phyloP scores from a whole-genome alignment of 345 rosid species.

The Hibiscus syriacus region DNA sequence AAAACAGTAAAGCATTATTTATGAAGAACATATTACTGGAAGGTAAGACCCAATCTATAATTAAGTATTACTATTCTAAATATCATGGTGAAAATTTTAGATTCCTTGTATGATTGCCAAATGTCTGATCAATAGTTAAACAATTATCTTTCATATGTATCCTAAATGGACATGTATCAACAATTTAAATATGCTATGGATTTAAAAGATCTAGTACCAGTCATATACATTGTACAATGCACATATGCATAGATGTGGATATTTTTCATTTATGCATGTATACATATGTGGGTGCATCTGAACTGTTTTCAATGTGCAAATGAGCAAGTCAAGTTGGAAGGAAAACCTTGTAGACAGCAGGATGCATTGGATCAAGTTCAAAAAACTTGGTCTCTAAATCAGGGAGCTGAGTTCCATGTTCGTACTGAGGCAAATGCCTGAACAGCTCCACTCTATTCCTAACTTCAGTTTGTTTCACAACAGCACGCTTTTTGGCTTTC shows the following conservation, averaged over 20 bases:
- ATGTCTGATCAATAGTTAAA: background rate
- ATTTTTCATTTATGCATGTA: background rate
- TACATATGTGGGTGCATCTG: background rate
- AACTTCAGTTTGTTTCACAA: slow-evolving; percentile 83
- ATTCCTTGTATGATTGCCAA: background rate
- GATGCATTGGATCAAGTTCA: slow-evolving; percentile 87
- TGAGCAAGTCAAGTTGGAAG: background rate
- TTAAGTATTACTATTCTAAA: background rate
- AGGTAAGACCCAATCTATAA: background rate
- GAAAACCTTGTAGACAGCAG: slow-evolving; percentile 80
- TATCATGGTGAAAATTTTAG: background rate
- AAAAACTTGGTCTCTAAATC: slow-evolving; percentile 79
- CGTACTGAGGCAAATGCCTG: slow-evolving; percentile 97
- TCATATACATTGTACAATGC: background rate
- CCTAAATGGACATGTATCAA: background rate
- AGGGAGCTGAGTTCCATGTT: slow-evolving; percentile 83
- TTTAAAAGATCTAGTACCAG: background rate
- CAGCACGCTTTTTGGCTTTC: slow-evolving; percentile 84
- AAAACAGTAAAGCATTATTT: background rate
- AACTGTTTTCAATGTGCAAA: background rate
- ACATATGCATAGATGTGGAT: background rate
- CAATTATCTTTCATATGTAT: background rate
- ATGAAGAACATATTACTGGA: background rate
- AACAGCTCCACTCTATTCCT: slow-evolving; percentile 86
- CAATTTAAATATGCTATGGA: background rate